Base-by-base conservation (phyloP, 495 filamentous ascomycete species). In the Aspergillus mulundensis region DNA sequence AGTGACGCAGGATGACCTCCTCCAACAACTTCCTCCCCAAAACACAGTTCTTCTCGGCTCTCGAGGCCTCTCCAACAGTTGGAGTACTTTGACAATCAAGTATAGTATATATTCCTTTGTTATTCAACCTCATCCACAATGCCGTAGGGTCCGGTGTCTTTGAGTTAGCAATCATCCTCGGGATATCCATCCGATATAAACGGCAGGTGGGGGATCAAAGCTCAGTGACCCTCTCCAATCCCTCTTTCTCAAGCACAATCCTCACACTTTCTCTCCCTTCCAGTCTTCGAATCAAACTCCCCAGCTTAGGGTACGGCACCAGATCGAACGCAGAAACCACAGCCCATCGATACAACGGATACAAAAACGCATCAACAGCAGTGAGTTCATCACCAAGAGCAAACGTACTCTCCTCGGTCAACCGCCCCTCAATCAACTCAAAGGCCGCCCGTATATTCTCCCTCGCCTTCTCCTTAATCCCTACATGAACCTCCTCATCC, bases 321-420 rank as follows among this genome's bases (percentile, higher is more conserved):
- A 12, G 0, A 19, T 59, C 56, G 46, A 65, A 40, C 5, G 36
- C 48, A 18, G 52, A 24, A 0, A 40, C 15, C 19, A 12, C 50
- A 5, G 57, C 69, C 72, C 70, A 75, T 1, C 63, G 42, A 47
- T 60, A 70, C 39, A 76, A 62, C 19, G 68, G 58, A 45, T 66
- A 68, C 23, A 74, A 42, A 61, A 62, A 70, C 1, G 64, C 50
- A 63, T 76, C 73, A 19, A 68, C 72, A 7, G 65, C 69, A 15
- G 70, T 74, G 10, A 75, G 61, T 2, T 20, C 21, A 0, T 61
- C 60, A 3, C 71, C 72, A 16, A 76, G 65, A 76, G 65, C 7
- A 64, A 62, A 57, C 30, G 16, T 0, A 51, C 16, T 3, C 10
- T 14, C 34, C 14, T 36, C 34, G 61, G 34, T 18, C 50, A 39